Evolutionary conservation across 75 land plant species (phyloP), one percentile per base, ranked within the genome.

Genomic region (Pinus tabuliformis): DNA sequence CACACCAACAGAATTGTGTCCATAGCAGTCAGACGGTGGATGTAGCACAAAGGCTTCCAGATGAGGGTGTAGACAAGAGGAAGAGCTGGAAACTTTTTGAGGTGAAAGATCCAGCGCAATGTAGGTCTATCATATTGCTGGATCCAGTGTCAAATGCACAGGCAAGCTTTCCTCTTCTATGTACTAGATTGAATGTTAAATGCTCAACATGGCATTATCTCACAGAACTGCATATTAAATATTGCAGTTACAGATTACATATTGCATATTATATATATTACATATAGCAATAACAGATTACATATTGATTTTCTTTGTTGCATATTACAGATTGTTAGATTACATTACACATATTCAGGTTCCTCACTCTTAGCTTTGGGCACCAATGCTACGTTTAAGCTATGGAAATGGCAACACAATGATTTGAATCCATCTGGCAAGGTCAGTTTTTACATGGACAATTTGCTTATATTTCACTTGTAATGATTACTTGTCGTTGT

Each of bases 261-360:
- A 33, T 33, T 33, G 2, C 33, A 33, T 33, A 33, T 33, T 33
- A 33, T 33, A 33, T 33, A 33, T 33, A 33, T 1, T 33, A 33
- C 33, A 33, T 33, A 33, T 33, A 1, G 33, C 33, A 33, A 2
- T 33, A 1, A 33, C 33, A 33, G 33, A 33, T 33, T 33, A 33
- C 33, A 33, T 33, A 33, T 33, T 33, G 33, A 33, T 33, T 33
- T 36, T 36, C n/a, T 17, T 64, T 64, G 36, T 6, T 64, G 68
- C 18, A 37, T 33, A 36, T 2, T 68, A 68, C 72, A 68, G 72
- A 68, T 68, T 68, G 72, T n/a, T 68, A 42, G 36, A 39, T 9
- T 42, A 68, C 22, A 42, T 12, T 42, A 42, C 37, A 65, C 45
- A 65, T 33, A 65, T 30, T 33, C 39, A 5, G 70, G 70, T 36